Evolutionary conservation across 768 basidiomycete species (phyloP).

Genomic region (Hericium erinaceus): DNA sequence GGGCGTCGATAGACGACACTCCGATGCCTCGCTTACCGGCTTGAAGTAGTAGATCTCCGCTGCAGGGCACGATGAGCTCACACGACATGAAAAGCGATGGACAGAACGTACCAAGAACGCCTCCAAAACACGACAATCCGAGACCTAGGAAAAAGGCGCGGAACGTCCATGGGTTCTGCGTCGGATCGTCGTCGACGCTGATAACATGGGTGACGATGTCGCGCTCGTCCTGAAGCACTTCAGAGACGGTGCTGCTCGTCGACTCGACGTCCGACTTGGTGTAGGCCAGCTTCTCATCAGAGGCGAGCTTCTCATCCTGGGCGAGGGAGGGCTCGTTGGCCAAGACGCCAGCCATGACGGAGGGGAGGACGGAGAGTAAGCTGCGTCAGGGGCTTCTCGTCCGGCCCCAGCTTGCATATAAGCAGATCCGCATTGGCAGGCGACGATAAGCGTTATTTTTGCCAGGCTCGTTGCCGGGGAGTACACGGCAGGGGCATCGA

Average conservation of each 20-base stretch:
- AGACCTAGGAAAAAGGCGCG: constrained; percentile 38
- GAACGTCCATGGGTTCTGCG: constrained; percentile 37
- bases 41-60: constrained; percentile 57
- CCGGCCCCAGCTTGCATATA: background rate
- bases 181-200: constrained; percentile 34
- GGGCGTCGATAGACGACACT: background rate
- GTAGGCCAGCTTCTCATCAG: constrained; percentile 24
- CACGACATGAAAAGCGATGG: background rate
- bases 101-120: constrained; percentile 33
- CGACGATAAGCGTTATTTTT: background rate
- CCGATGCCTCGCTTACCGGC: constrained; percentile 26
- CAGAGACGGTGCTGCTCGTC: constrained; percentile 20
- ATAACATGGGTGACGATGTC: constrained; percentile 41
- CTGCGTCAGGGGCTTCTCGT: background rate
- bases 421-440: background rate
- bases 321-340: constrained; percentile 1
- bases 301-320: background rate
- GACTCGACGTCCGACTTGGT: constrained; percentile 29
- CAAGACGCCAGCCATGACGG: background rate
- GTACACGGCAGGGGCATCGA: background rate
- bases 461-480: background rate
- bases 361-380: background rate
- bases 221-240: constrained; percentile 33
- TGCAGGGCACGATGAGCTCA: constrained; percentile 11
- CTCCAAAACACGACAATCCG: constrained; percentile 39